Evolutionary conservation across 2,329 filamentous ascomycete genomes (phyloP).

Genomic region (Pseudogymnoascus sp.): DNA sequence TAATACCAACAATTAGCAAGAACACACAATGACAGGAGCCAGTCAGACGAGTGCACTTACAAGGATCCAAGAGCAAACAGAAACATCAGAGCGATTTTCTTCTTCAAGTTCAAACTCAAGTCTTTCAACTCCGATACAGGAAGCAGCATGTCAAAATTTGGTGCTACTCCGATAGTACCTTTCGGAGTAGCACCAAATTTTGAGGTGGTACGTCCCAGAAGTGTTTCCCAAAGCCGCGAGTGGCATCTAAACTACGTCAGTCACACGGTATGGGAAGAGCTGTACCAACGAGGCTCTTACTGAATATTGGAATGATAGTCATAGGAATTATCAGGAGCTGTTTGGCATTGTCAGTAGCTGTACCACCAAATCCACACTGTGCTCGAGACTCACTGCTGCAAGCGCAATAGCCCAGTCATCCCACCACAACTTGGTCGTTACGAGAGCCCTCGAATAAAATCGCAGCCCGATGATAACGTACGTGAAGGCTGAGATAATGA

Average conservation of each 20-base stretch:
- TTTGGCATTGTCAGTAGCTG: too few relatives aligned
- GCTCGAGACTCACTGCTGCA: too few relatives aligned
- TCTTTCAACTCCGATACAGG: too few relatives aligned
- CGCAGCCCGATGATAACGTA: too few relatives aligned
- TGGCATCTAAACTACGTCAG: neutral
- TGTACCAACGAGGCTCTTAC: neutral
- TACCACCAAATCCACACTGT: too few relatives aligned
- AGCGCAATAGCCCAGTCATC: too few relatives aligned
- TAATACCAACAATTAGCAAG: conserved; percentile 9
- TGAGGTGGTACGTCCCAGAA: neutral
- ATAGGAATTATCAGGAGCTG: too few relatives aligned
- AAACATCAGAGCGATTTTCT: conserved; percentile 56
- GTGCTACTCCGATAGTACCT: too few relatives aligned
- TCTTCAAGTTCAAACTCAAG: conserved; percentile 54
- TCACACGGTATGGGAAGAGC: neutral
- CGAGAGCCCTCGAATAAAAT: too few relatives aligned
- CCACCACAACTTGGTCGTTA: too few relatives aligned
- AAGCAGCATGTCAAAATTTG: too few relatives aligned
- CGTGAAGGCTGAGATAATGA: too few relatives aligned
- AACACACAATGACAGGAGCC: neutral
- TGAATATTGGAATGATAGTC: neutral
- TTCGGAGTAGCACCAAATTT: neutral
- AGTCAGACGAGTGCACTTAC: conserved; percentile 33
- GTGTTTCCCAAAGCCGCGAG: neutral
- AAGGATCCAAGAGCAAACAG: conserved; percentile 61